Evolutionary conservation across 345 rosid genomes (phyloP).

Genomic region (Pseudoturritis turrita): DNA sequence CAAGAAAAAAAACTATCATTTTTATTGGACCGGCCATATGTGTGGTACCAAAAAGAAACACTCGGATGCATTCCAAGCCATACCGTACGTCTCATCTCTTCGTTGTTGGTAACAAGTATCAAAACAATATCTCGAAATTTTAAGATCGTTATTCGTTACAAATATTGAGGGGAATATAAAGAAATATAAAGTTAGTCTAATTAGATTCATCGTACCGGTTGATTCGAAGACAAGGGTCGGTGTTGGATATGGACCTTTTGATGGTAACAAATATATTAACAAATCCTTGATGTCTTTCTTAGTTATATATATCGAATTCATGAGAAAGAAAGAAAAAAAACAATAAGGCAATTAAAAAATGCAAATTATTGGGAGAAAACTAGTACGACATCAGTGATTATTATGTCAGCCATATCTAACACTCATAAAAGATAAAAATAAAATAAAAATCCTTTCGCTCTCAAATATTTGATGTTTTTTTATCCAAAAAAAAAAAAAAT

Average conservation of each 20-base stretch:
- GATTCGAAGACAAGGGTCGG: neutral
- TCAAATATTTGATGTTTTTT: neutral
- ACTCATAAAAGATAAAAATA: neutral
- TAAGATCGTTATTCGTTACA: neutral
- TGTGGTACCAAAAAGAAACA: slow-evolving; percentile 1
- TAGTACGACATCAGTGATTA: neutral
- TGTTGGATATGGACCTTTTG: neutral
- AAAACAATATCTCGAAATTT: neutral
- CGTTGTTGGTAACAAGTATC: neutral
- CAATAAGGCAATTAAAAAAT: neutral
- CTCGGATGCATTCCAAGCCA: slow-evolving; percentile 20
- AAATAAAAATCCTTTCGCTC: neutral
- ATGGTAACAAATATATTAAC: neutral
- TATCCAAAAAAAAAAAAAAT: neutral
- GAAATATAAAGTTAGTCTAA: neutral
- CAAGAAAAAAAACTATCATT: too few species aligned
- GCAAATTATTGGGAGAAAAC: neutral
- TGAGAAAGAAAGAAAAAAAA: neutral
- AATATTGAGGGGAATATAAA: neutral
- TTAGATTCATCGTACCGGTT: slow-evolving; percentile 19
- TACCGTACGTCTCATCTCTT: neutral
- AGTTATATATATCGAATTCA: neutral
- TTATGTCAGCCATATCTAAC: neutral
- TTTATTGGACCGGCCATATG: too few species aligned
- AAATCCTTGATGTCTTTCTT: neutral